Evolutionary conservation across 169 alveolate species (phyloP).

Genomic region (Sarcocystis neurona): DNA sequence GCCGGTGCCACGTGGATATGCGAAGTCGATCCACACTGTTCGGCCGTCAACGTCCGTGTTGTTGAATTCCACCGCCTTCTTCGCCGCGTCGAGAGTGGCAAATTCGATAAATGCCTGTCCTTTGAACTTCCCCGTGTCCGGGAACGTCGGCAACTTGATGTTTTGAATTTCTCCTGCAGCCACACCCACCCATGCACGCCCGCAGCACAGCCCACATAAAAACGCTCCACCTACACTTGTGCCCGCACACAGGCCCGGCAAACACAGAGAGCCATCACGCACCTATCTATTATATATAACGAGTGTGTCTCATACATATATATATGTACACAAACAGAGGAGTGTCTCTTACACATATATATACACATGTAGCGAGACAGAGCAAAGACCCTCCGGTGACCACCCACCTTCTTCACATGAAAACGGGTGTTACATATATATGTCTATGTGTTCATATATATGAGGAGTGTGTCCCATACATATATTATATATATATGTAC

Average conservation of each 20-base stretch:
- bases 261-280: background rate
- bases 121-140: slow-evolving; percentile 78
- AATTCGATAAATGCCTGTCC: slow-evolving; percentile 77
- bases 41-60: slow-evolving; percentile 80
- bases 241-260: background rate
- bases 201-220: background rate
- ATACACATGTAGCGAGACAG: no score
- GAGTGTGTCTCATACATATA: background rate
- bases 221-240: background rate
- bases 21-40: slow-evolving; percentile 79
- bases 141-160: slow-evolving; percentile 74
- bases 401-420: no score
- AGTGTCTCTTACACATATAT: background rate
- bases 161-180: slow-evolving; percentile 63
- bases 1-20: slow-evolving; percentile 73
- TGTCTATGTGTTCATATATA: no score
- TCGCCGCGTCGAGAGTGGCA: slow-evolving; percentile 76
- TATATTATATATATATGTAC: no score
- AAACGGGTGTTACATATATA: no score
- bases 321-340: background rate
- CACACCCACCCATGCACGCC: background rate
- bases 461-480: no score
- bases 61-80: slow-evolving; percentile 78
- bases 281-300: no score
- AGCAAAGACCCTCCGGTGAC: no score